phyloP scores from a whole-genome alignment of 768 basidiomycete species.

The Peribolospora baueri region DNA sequence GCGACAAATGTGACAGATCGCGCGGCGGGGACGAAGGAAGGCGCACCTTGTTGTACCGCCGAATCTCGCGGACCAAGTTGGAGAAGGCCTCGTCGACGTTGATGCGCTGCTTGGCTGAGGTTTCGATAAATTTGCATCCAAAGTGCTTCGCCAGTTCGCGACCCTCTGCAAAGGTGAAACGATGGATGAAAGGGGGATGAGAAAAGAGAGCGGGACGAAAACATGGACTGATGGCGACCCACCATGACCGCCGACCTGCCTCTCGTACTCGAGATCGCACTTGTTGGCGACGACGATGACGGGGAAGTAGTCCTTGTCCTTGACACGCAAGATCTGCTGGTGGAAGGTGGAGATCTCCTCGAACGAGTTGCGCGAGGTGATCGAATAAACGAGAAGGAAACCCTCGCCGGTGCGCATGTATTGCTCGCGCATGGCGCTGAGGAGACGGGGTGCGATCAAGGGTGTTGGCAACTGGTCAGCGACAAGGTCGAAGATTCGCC shows the following conservation, averaged over 20 bases:
- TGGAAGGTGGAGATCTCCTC: conserved; percentile 25
- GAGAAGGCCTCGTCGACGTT: conserved; percentile 27
- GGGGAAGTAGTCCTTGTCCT: conserved; percentile 25
- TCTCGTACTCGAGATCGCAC: conserved; percentile 21
- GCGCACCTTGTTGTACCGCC: conserved; percentile 23
- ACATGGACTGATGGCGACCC: conserved; percentile 5
- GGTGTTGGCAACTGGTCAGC: no score
- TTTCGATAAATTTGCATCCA: conserved; percentile 23
- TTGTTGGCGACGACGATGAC: conserved; percentile 28
- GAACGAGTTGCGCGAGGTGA: conserved; percentile 26
- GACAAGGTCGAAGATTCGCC: no score
- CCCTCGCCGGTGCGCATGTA: conserved; percentile 69
- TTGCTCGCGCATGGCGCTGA: conserved; percentile 90
- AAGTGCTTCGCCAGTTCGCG: conserved; percentile 63
- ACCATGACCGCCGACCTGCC: conserved; percentile 56
- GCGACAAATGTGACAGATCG: background rate
- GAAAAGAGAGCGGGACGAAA: background rate
- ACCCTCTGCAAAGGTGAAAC: conserved; percentile 42
- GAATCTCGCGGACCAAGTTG: conserved; percentile 22
- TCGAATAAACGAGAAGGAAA: conserved; percentile 28
- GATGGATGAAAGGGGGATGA: background rate
- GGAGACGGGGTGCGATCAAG: background rate
- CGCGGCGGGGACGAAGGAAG: background rate
- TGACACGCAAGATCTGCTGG: conserved; percentile 25
- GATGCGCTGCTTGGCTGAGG: conserved; percentile 25